Conservation (phyloP, 2,329 filamentous ascomycete genomes). For the Biscogniauxia marginata region DNA sequence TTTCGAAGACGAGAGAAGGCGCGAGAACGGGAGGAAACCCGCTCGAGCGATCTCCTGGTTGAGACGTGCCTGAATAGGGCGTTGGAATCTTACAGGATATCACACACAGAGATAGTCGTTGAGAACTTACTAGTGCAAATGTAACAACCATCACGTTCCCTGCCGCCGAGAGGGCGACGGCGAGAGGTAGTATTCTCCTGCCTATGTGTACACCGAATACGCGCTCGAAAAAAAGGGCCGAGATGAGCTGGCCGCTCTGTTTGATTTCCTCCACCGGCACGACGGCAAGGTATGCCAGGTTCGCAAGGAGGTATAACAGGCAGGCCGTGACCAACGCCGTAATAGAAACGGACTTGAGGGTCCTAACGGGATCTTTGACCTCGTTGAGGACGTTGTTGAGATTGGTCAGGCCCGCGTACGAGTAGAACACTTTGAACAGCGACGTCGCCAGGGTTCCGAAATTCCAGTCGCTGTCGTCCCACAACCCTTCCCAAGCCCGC, state of each 20-base stretch:
- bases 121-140: conserved; percentile 58
- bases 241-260: conserved; percentile 64
- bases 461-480: conserved; percentile 66
- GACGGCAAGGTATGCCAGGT: conserved; percentile 61
- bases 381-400: conserved; percentile 71
- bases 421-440: conserved; percentile 68
- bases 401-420: conserved; percentile 65
- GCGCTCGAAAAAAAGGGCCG: conserved; percentile 64
- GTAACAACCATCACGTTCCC: conserved; percentile 74
- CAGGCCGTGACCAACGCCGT: conserved; percentile 61
- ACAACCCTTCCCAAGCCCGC: conserved; percentile 51
- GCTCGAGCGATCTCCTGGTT: conserved; percentile 73
- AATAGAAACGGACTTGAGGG: conserved; percentile 60
- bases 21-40: conserved; percentile 66
- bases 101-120: not conserved
- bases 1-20: conserved; percentile 59
- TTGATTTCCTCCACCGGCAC: conserved; percentile 67
- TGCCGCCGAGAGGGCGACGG: conserved; percentile 64
- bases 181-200: conserved; percentile 56
- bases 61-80: conserved; percentile 51
- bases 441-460: conserved; percentile 67
- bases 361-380: conserved; percentile 65
- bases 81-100: not conserved
- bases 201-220: conserved; percentile 61
- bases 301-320: conserved; percentile 64